Evolutionary conservation across 2,329 filamentous ascomycete genomes (phyloP).

Genomic region (Tolypocladium tropicale): DNA sequence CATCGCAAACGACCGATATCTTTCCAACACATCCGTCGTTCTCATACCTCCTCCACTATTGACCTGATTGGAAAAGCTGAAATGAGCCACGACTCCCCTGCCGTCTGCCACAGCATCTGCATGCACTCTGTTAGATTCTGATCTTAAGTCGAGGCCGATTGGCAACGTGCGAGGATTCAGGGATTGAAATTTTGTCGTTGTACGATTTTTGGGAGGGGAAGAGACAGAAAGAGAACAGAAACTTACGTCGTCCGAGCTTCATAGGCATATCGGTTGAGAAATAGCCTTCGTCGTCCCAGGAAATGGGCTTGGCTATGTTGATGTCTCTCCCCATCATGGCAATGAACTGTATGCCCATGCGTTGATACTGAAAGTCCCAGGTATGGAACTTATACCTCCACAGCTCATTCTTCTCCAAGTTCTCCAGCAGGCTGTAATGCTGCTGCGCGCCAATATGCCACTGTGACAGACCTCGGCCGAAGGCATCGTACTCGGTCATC

Average conservation of each 20-base stretch:
- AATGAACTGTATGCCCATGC: neutral
- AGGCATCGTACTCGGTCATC: neutral
- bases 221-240: neutral
- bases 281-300: neutral
- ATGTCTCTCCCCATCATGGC: neutral
- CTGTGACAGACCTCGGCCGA: neutral
- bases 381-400: neutral
- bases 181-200: neutral
- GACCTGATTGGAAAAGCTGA: neutral
- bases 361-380: neutral
- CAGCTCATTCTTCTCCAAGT: neutral
- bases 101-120: neutral
- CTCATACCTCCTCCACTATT: neutral
- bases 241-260: neutral
- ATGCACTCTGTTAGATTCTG: neutral
- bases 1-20: neutral
- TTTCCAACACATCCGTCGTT: neutral
- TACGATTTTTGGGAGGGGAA: neutral
- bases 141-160: neutral
- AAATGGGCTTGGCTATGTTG: neutral
- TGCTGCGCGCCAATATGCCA: neutral
- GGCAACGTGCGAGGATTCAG: neutral
- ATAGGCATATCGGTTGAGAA: neutral
- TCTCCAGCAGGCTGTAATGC: neutral
- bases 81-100: neutral